Evolutionary conservation across 1,284 basidiomycete genomes (phyloP).

Genomic region (Inonotus hispidus): DNA sequence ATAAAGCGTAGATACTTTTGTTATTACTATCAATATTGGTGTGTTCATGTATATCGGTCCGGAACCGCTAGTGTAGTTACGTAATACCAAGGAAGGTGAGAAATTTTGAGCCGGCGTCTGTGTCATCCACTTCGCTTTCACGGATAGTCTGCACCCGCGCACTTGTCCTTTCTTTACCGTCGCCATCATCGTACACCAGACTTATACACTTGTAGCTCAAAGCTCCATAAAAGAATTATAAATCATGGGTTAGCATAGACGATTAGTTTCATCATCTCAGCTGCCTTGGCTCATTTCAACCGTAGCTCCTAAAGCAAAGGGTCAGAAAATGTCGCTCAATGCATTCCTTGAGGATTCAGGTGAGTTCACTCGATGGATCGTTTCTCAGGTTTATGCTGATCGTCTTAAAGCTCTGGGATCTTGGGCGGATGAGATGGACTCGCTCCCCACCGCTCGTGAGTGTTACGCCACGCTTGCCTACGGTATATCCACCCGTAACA

Average conservation of each 20-base stretch:
- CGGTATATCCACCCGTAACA: constrained; percentile 16
- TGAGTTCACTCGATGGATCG: constrained; percentile 38
- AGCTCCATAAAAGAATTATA: not conserved
- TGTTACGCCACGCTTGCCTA: constrained; percentile 18
- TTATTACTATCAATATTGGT: too few relatives aligned
- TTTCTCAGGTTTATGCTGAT: constrained; percentile 17
- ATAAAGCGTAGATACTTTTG: too few relatives aligned
- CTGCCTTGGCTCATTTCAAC: constrained; percentile 11
- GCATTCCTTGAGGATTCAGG: constrained; percentile 84
- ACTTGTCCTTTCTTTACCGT: not conserved
- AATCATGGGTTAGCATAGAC: constrained; percentile 11
- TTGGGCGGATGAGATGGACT: constrained; percentile 97
- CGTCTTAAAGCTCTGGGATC: constrained; percentile 65
- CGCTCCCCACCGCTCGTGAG: constrained; percentile 86
- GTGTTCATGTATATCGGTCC: not conserved
- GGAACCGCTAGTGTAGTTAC: not conserved
- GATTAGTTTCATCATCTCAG: not conserved
- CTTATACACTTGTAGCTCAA: not conserved
- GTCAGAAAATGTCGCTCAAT: constrained; percentile 84
- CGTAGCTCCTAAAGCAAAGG: constrained; percentile 74
- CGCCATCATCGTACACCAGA: constrained; percentile 4
- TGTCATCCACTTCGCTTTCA: constrained; percentile 1
- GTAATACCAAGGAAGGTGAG: not conserved
- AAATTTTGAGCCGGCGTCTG: constrained; percentile 1
- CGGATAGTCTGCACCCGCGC: too few relatives aligned